Evolutionary conservation across 2,329 filamentous ascomycete genomes (phyloP), one percentile per base, ranked within the genome.

Genomic region (Aspergillus felis): DNA sequence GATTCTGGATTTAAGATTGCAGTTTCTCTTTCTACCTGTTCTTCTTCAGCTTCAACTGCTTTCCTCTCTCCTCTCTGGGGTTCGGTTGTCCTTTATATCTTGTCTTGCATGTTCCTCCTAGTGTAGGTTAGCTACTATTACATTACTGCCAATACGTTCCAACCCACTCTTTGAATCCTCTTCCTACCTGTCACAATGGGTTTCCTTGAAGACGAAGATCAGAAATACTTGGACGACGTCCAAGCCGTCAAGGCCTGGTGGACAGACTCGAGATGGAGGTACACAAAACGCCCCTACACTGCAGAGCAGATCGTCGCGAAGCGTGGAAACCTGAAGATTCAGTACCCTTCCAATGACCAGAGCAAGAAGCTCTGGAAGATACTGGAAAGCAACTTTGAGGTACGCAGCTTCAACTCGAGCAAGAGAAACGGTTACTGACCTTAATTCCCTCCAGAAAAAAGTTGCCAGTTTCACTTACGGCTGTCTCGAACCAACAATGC

Each of bases 301-400:
- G 92, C 94, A 32, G 94, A 97, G 82, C 90, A 96, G 79, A 97
- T 99, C 71, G 94, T 96, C 62, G 88, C 90, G 53, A 99, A 99
- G 85, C 84, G 94, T 71, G 94, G 94, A 57, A 92, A 89, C 70
- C 80, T 99, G 68, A 91, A 89, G 78, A 89, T 97, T 67, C 84
- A 95, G 62, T 97, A 97, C 74, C 88, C 94, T 22, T 94, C 92
- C 79, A 96, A 95, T 75, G 80, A 80, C 20, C 88, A 92, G 78
- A 84, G 90, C 50, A 97, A 97, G 84, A 99, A 99, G 85, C 82
- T 97, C 53, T 99, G 92, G 92, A 83, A 83, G 44, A 92, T 92
- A 61, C 81, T 99, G 38, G 94, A 99, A 80, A 78, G 82, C 41
- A 88, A 92, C 65, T 99, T 94, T 82, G 81, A 89, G 80, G 91